Base-by-base conservation (phyloP, 352 stramenopile genomes). In the Phytophthora ohioensis region DNA sequence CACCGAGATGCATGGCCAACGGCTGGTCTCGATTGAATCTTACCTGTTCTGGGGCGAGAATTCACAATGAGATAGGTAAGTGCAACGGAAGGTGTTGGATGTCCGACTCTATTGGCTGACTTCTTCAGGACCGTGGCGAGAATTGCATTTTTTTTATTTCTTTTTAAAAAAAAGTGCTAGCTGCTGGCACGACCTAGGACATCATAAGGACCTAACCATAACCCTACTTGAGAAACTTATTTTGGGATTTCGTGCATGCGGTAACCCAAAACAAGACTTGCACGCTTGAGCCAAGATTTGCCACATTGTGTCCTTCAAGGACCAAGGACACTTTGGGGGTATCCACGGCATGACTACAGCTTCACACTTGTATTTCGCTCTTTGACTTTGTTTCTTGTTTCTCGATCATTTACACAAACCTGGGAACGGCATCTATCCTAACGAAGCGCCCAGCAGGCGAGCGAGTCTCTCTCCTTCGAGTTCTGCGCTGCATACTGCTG, bases 351-450 rank as follows among this genome's bases (percentile, higher is more conserved):
- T n/a, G 10, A 17, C 35, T 13, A 8, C 57, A 67, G 49, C 51
- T 68, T 70, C 54, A 55, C 63, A 64, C 39, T 59, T 65, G 63
- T 35, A 63, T 57, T 63, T 47, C 41, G 27, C 42, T 67, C 36
- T 51, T 71, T 69, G 57, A 72, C 34, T 61, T 70, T 73, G 52
- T 74, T 76, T 69, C 34, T 71, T 55, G 30, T 70, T 67, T 70
- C 55, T 67, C 36, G 57, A 73, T 75, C 57, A 49, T 75, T 49
- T 49, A 78, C 71, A 78, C 71, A 64, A 67, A 77, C 51, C 55
- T 67, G 64, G 64, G 45, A 70, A 75, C 55, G 46, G 71, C 67
- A 59, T 77, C 72, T 79, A 79, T 77, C 63, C 63, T 77, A 79
- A 75, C 68, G 64, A 79, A 75, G 64, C 72, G 41, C 31, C 48